A percentile compares a stretch with the other conserved stretches of the same genome.
Conservation (phyloP, 306 rosid species). For the Medicago truncatula region DNA sequence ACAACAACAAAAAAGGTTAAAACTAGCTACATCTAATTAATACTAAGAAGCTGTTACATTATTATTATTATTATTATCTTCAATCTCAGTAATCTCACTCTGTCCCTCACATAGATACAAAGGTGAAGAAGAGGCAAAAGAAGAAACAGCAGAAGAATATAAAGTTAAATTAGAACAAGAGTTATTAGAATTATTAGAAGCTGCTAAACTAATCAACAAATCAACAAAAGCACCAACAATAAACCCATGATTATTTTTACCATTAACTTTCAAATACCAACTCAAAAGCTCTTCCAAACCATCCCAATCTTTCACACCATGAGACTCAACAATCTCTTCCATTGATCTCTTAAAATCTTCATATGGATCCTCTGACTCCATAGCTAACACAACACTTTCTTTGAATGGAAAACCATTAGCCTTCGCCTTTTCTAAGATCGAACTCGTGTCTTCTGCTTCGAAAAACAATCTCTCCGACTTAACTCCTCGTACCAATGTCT, state of each 20-base stretch:
- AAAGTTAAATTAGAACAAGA: slow-evolving; percentile 44
- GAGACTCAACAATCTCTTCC: slow-evolving; percentile 89
- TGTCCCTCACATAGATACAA: background rate
- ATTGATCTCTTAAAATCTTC: slow-evolving; percentile 74
- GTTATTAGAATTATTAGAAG: slow-evolving; percentile 20
- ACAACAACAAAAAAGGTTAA: slow-evolving; percentile 1
- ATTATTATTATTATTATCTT: background rate
- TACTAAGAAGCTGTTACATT: slow-evolving; percentile 19
- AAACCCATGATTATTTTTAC: slow-evolving; percentile 69
- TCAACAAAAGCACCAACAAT: slow-evolving; percentile 83
- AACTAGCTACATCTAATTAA: background rate
- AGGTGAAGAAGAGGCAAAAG: slow-evolving; percentile 50
- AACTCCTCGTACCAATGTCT: slow-evolving; percentile 63
- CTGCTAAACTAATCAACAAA: slow-evolving; percentile 52
- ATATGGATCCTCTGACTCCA: slow-evolving; percentile 82
- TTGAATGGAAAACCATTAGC: slow-evolving; percentile 49
- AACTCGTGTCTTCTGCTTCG: slow-evolving; percentile 67
- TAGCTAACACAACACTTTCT: slow-evolving; percentile 65
- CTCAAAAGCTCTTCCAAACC: slow-evolving; percentile 66
- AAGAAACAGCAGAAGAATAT: slow-evolving; percentile 60
- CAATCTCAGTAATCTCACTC: slow-evolving; percentile 47
- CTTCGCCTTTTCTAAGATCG: slow-evolving; percentile 57
- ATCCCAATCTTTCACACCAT: slow-evolving; percentile 76
- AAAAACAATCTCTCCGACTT: slow-evolving; percentile 78
- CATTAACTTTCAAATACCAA: slow-evolving; percentile 73